Conservation (phyloP, 2,329 filamentous ascomycete species). For the Harringtonia aguacate region DNA sequence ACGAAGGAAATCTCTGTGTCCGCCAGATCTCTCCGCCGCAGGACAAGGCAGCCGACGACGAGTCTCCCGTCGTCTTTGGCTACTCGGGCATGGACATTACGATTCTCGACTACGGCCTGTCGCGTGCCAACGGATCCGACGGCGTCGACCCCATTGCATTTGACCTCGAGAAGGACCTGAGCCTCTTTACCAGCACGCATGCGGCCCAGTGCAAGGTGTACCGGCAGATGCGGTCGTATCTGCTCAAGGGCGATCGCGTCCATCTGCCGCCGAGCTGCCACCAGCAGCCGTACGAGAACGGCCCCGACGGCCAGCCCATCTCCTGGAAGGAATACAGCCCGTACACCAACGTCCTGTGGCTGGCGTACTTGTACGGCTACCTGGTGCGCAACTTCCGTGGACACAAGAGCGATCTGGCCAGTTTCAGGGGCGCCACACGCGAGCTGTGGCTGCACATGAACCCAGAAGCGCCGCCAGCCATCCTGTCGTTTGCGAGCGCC, state of each 20-base stretch:
- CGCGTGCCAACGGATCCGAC: slow-evolving; percentile 34
- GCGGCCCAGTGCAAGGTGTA: slow-evolving; percentile 51
- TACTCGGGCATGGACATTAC: slow-evolving; percentile 53
- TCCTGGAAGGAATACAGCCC: slow-evolving; percentile 45
- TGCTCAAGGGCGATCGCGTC: slow-evolving; percentile 38
- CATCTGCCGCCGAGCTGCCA: slow-evolving; percentile 38
- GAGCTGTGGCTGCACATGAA: slow-evolving; percentile 45
- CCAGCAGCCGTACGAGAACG: slow-evolving; percentile 32
- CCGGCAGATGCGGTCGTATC: slow-evolving; percentile 49
- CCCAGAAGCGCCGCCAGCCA: slow-evolving; percentile 33
- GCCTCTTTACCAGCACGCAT: slow-evolving; percentile 49
- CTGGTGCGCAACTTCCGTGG: slow-evolving; percentile 36
- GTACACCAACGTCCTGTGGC: slow-evolving; percentile 56
- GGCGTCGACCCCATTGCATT: slow-evolving; percentile 32
- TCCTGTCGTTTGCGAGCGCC: slow-evolving; percentile 43
- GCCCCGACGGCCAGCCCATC: slow-evolving; percentile 33
- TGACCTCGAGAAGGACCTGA: slow-evolving; percentile 49
- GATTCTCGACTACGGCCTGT: slow-evolving; percentile 55
- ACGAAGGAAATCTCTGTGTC: slow-evolving; percentile 55
- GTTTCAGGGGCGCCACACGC: slow-evolving; percentile 35
- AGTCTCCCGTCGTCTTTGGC: slow-evolving; percentile 34
- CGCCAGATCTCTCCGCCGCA: slow-evolving; percentile 27
- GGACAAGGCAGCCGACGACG: slow-evolving; percentile 17
- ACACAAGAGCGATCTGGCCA: slow-evolving; percentile 29
- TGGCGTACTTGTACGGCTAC: slow-evolving; percentile 50